Evolutionary conservation across 2,329 filamentous ascomycete species (phyloP).

Genomic region (Setomelanomma holmii): DNA sequence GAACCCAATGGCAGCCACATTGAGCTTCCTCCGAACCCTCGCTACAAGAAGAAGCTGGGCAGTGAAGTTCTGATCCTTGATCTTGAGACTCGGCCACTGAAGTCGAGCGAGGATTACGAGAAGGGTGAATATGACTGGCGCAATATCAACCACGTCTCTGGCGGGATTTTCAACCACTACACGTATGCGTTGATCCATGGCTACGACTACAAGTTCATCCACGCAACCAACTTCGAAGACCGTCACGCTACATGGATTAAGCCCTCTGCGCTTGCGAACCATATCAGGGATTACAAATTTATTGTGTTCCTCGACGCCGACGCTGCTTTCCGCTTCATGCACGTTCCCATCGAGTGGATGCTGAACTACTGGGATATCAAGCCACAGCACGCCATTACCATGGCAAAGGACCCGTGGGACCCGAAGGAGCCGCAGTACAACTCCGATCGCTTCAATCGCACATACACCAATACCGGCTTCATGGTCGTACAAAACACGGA

Average conservation of each 20-base stretch:
- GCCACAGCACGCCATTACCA: constrained; percentile 52
- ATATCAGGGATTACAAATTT: constrained; percentile 51
- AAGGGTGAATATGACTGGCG: constrained; percentile 45
- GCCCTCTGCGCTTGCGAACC: constrained; percentile 45
- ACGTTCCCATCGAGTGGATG: constrained; percentile 59
- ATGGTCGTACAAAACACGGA: constrained; percentile 61
- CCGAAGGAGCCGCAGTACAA: constrained; percentile 45
- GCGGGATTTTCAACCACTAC: constrained; percentile 49
- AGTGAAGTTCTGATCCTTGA: constrained; percentile 46
- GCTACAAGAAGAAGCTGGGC: constrained; percentile 42
- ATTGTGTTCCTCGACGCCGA: constrained; percentile 60
- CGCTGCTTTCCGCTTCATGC: constrained; percentile 54
- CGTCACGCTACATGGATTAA: constrained; percentile 59
- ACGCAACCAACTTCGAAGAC: constrained; percentile 49
- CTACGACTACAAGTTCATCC: constrained; percentile 59
- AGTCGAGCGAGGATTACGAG: constrained; percentile 40
- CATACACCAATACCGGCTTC: constrained; percentile 61
- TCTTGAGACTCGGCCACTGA: constrained; percentile 44
- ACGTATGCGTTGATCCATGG: constrained; percentile 55
- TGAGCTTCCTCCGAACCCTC: constrained; percentile 36
- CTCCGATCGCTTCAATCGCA: constrained; percentile 51
- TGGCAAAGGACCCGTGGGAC: constrained; percentile 55
- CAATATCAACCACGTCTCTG: constrained; percentile 46
- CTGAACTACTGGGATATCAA: constrained; percentile 59
- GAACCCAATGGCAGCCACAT: constrained; percentile 42